Conservation (phyloP, 176 grass and related monocot genomes). For the Aechmea fasciata region DNA sequence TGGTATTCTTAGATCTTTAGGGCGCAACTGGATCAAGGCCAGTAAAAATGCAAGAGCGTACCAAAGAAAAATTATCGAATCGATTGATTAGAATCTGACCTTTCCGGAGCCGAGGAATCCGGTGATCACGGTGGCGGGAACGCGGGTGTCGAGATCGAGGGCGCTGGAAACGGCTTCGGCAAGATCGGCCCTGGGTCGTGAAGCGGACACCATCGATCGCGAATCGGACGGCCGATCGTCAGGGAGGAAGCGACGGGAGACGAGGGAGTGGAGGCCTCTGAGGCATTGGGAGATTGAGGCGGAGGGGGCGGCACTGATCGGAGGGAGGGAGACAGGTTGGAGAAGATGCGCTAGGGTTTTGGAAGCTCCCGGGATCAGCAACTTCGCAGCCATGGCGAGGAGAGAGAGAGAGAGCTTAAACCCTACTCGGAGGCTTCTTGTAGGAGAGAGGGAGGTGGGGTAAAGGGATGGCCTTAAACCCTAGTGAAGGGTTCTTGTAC, state of each 20-base stretch:
- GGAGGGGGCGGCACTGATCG: background rate
- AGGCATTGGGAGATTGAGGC: constrained; percentile 15
- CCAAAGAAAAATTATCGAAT: background rate
- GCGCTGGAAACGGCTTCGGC: constrained; percentile 27
- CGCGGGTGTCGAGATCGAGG: constrained; percentile 44
- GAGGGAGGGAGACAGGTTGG: constrained; percentile 6
- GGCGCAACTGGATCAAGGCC: no score
- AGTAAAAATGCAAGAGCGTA: no score
- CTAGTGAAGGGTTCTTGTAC: background rate
- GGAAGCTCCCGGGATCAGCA: constrained; percentile 32
- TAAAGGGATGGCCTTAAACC: background rate
- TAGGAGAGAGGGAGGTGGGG: background rate
- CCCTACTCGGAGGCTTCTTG: background rate
- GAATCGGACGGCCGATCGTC: background rate
- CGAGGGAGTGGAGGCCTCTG: constrained; percentile 15
- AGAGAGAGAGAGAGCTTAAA: no score
- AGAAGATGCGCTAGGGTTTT: constrained; percentile 4
- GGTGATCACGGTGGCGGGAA: constrained; percentile 63
- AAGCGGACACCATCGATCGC: constrained; percentile 7
- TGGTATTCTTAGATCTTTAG: no score
- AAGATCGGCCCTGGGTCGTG: background rate
- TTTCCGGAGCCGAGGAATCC: constrained; percentile 69
- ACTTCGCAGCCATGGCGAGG: constrained; percentile 16
- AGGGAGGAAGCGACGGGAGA: background rate
- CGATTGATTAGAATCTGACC: constrained; percentile 6